Conservation (phyloP, 768 basidiomycete species). For the Pulveroboletus sp. region DNA sequence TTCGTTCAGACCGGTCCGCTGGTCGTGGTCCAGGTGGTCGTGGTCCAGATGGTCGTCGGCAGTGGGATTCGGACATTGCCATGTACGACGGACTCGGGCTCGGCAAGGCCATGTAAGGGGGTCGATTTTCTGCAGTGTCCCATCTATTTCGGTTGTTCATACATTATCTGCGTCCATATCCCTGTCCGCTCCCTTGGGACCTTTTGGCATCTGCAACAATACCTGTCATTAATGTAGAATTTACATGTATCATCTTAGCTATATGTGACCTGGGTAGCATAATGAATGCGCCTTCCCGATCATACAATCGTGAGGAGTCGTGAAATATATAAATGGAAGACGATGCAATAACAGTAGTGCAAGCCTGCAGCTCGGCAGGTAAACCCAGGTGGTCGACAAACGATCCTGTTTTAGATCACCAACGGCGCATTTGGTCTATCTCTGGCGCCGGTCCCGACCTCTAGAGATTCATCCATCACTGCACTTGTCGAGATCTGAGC, state of each 20-base stretch:
- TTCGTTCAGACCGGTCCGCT: slow-evolving; percentile 23
- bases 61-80: slow-evolving; percentile 21
- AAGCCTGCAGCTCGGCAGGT: neutral
- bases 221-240: slow-evolving; percentile 29
- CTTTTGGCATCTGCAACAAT: slow-evolving; percentile 11
- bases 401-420: neutral
- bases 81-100: slow-evolving; percentile 35
- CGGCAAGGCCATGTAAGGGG: slow-evolving; percentile 20
- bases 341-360: neutral
- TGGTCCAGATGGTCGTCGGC: slow-evolving; percentile 17
- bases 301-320: neutral
- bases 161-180: slow-evolving; percentile 12
- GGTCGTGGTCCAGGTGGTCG: slow-evolving; percentile 13
- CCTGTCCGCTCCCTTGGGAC: slow-evolving; percentile 10
- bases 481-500: slow-evolving; percentile 1
- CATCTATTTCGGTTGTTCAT: slow-evolving; percentile 8
- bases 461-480: neutral
- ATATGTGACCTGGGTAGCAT: slow-evolving; percentile 9
- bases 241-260: slow-evolving; percentile 24
- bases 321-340: neutral
- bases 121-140: neutral
- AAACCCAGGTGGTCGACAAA: neutral
- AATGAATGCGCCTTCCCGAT: slow-evolving; percentile 4
- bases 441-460: neutral
- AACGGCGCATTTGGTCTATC: slow-evolving; percentile 1